Base-by-base conservation (phyloP, 2,329 filamentous ascomycete genomes). In the Fusarium cicatricum region DNA sequence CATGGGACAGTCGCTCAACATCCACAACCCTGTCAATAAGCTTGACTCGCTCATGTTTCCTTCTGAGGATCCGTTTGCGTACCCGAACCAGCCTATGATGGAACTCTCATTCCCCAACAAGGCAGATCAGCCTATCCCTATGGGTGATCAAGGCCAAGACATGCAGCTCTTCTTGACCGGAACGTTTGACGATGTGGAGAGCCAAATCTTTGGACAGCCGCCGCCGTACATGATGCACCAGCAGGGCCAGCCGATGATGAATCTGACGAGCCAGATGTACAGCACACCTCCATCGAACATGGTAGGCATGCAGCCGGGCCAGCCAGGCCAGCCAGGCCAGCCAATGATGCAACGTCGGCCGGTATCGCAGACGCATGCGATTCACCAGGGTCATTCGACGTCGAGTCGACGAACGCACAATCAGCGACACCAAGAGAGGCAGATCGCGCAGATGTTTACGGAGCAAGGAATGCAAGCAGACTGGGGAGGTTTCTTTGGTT, bases 41-140 rank as follows among this genome's bases (percentile, higher is more conserved):
- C 81, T 93, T 7, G 88, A 88, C 54, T 85, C 87, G 4, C 85
- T 93, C 76, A 92, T 94, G 88, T 94, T 94, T 68, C 88, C 90
- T 1, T 89, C 89, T 0, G 83, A 85, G 29, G 90, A 94, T 66
- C 90, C 90, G 0, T 89, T 94, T 60, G 89, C 88, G 0, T 95
- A 94, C 67, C 90, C 90, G 0, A 91, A 89, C 67, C 89, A 91
- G 62, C 87, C 89, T 0, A 85, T 89, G 78, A 87, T 89, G 77
- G 80, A 85, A 64, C 78, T 84, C 34, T 80, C 80, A 10, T 77
- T 73, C 64, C 74, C 74, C 21, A 63, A 69, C 23, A 74, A 73
- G 57, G 65, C 71, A n/a, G 70, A 70, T 49, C 60, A 72, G 62
- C 63, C 74, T 28, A 62, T 71, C 58, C 67, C 67, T 44, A 71